Conservation (phyloP, 1,139 yeast species). For the Scheffersomyces cryptocercus region DNA sequence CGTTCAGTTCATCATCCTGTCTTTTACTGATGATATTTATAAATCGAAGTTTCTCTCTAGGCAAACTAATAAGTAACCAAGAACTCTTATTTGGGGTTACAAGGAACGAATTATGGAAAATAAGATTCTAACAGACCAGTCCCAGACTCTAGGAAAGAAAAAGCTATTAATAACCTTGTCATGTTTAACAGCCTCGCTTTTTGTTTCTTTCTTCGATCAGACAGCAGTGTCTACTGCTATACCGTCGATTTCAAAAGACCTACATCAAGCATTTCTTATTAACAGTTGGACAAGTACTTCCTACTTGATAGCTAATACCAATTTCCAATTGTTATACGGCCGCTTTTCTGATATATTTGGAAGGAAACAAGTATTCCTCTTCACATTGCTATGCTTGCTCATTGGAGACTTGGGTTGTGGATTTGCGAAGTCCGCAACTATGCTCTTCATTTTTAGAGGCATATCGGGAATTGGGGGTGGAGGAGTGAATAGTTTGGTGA, state of each 20-base stretch:
- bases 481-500: constrained; percentile 41
- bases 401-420: constrained; percentile 47
- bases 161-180: background rate
- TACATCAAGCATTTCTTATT: constrained; percentile 37
- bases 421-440: constrained; percentile 34
- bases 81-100: no score
- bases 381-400: constrained; percentile 35
- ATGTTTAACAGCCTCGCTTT: background rate
- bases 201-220: constrained; percentile 37
- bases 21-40: no score
- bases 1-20: no score
- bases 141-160: background rate
- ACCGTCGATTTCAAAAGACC: constrained; percentile 39
- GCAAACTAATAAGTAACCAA: no score
- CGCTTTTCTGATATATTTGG: constrained; percentile 49
- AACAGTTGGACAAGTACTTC: constrained; percentile 50
- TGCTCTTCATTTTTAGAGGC: constrained; percentile 43
- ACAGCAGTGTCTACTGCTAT: constrained; percentile 46
- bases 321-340: constrained; percentile 43
- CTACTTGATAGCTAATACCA: constrained; percentile 46
- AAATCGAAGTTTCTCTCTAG: no score
- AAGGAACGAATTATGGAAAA: background rate
- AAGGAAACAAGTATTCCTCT: constrained; percentile 39
- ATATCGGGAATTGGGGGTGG: constrained; percentile 49
- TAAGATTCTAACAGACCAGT: background rate